Base-by-base conservation (phyloP, 306 rosid genomes). In the Cicer cuneatum region DNA sequence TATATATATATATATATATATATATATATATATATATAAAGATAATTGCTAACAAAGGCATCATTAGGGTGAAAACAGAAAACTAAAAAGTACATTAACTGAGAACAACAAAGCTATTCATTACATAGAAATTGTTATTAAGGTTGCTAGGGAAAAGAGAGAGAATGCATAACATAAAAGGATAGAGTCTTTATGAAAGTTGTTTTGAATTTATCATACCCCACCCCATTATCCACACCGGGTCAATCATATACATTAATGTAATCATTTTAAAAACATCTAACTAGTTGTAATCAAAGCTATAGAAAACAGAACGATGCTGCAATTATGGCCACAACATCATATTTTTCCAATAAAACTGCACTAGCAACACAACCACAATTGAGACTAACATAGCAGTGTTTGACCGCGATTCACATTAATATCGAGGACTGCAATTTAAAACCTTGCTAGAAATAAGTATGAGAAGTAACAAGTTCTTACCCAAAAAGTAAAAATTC, bases 401-500 rank as follows among this genome's bases (percentile, higher is more conserved):
- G 7, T n/a, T 59, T 35, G 41, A 37, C 64, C 0, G 7, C 15
- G n/a, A 29, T 33, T 29, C 5, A 13, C 42, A 29, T 15, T n/a
- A 57, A 57, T 11, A 10, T 57, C 38, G 29, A 57, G 11, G 40
- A 57, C 38, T 21, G 19, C 39, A 29, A 57, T 21, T 10, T 57
- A 57, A 57, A 11, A 24, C 8, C 9, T 0, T 57, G 64, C 64
- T 43, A 11, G 52, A 1, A 12, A 45, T 18, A 11, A 21, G 24
- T 8, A 46, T 13, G n/a, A 39, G 19, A 70, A 53, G n/a, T 13
- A 53, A 38, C 11, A 46, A 63, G 46, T 42, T 71, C 90, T 87
- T 84, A 91, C 93, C 93, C 65, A 85, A 57, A 69, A 91, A 89
- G 81, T 79, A 83, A 71, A 60, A 82, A 56, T 80, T 87, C 57